Evolutionary conservation across 2,329 filamentous ascomycete species (phyloP).

Genomic region (Xylaria sp.): DNA sequence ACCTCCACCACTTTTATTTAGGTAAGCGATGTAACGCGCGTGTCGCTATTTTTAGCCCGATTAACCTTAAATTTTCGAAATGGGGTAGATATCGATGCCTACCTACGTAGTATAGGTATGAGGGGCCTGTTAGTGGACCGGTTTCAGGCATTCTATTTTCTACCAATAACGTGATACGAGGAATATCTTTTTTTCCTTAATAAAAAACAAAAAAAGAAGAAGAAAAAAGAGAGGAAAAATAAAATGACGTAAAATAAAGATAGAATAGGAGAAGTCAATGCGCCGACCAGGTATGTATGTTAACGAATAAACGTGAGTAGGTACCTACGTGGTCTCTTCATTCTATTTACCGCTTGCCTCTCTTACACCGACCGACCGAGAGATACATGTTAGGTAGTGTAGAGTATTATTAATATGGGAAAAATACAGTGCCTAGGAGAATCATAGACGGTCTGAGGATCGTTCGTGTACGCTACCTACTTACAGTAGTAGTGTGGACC

Average conservation of each 20-base stretch:
- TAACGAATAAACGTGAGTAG: no score
- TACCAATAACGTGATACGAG: not conserved
- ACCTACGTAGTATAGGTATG: not conserved
- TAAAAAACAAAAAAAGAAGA: no score
- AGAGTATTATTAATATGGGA: not conserved
- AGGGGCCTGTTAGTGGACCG: conserved; percentile 10
- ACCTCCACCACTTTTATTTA: conserved; percentile 17
- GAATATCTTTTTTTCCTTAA: not conserved
- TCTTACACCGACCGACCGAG: not conserved
- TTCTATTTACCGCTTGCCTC: not conserved
- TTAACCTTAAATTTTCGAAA: conserved; percentile 35
- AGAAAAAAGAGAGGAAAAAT: no score
- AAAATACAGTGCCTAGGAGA: not conserved
- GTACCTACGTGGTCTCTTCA: no score
- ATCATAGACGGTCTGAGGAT: not conserved
- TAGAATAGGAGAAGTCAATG: no score
- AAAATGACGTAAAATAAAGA: no score
- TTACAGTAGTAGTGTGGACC: not conserved
- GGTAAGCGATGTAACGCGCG: conserved; percentile 30
- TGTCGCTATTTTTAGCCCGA: conserved; percentile 34
- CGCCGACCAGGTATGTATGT: no score
- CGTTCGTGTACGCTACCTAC: not conserved
- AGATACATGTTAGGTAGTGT: no score
- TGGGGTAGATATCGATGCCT: not conserved
- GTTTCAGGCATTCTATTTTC: conserved; percentile 21